Evolutionary conservation across 2,329 filamentous ascomycete species (phyloP).

Genomic region (Aspergillus pseudonomiae): DNA sequence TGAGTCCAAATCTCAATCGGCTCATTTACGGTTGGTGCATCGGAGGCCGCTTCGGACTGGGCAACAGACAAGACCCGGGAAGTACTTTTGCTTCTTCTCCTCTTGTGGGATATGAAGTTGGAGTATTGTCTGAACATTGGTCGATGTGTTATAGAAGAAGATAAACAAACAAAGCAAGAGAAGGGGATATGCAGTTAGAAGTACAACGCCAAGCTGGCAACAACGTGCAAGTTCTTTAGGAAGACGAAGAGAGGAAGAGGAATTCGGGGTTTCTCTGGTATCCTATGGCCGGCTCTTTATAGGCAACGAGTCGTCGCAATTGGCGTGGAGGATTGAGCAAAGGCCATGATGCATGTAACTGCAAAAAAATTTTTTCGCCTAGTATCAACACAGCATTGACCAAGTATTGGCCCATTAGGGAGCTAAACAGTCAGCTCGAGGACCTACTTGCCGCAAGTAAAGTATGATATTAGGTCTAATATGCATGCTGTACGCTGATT

Average conservation of each 20-base stretch:
- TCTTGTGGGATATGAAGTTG: constrained; percentile 17
- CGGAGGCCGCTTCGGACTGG: constrained; percentile 13
- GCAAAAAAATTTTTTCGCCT: constrained; percentile 1
- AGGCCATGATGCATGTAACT: constrained; percentile 6
- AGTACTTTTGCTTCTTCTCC: constrained; percentile 16
- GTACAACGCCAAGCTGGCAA: background rate
- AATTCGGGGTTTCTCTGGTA: background rate
- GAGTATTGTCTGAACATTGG: constrained; percentile 19
- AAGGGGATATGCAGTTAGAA: background rate
- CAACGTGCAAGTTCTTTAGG: background rate
- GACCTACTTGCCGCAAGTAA: constrained; percentile 1
- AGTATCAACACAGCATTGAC: constrained; percentile 6
- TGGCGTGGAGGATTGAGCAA: background rate
- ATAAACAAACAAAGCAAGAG: background rate
- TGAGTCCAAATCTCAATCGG: constrained; percentile 17
- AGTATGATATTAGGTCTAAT: constrained; percentile 7
- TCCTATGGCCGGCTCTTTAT: constrained; percentile 2
- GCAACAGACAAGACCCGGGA: constrained; percentile 12
- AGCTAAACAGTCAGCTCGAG: constrained; percentile 4
- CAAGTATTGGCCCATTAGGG: constrained; percentile 1
- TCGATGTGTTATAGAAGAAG: background rate
- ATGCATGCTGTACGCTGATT: constrained; percentile 5
- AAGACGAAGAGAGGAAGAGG: background rate
- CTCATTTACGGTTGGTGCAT: constrained; percentile 6
- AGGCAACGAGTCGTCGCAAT: background rate